A percentile compares a stretch with the other conserved stretches of the same genome.
phyloP scores from a whole-genome alignment of 73 alveolate genomes.

The Stentor roeselii region DNA sequence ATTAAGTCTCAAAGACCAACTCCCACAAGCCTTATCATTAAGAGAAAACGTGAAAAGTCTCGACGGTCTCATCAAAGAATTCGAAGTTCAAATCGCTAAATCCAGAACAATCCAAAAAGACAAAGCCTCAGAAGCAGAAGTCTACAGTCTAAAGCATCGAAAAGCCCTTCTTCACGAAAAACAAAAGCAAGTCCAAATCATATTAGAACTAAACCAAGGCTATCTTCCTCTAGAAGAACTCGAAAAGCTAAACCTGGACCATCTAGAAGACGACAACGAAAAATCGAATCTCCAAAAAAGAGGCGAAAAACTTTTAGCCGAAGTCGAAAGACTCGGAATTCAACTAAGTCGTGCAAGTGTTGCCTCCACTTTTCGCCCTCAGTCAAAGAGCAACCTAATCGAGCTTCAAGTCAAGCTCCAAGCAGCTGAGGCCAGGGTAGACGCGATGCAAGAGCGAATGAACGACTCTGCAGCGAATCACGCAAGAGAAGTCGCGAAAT shows the following conservation, averaged over 20 bases:
- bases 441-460: slow-evolving; percentile 16
- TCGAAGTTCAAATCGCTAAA: slow-evolving; percentile 13
- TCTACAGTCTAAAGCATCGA: background rate
- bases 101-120: background rate
- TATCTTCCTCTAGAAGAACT: slow-evolving; percentile 3
- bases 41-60: slow-evolving; percentile 14
- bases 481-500: background rate
- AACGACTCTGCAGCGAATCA: background rate
- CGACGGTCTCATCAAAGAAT: slow-evolving; percentile 6
- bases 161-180: background rate
- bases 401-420: slow-evolving; percentile 19
- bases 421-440: slow-evolving; percentile 23
- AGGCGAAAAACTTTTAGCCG: background rate
- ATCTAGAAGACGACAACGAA: background rate
- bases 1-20: background rate
- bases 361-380: background rate
- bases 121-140: background rate
- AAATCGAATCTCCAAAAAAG: background rate
- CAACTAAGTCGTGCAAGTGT: background rate
- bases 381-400: background rate
- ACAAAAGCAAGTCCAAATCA: background rate
- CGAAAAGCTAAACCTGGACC: background rate
- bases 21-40: background rate
- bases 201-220: slow-evolving; percentile 11
- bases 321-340: background rate